Evolutionary conservation across 2,329 filamentous ascomycete species (phyloP), one percentile per base, ranked within the genome.

Genomic region (Aspergillus tanneri): DNA sequence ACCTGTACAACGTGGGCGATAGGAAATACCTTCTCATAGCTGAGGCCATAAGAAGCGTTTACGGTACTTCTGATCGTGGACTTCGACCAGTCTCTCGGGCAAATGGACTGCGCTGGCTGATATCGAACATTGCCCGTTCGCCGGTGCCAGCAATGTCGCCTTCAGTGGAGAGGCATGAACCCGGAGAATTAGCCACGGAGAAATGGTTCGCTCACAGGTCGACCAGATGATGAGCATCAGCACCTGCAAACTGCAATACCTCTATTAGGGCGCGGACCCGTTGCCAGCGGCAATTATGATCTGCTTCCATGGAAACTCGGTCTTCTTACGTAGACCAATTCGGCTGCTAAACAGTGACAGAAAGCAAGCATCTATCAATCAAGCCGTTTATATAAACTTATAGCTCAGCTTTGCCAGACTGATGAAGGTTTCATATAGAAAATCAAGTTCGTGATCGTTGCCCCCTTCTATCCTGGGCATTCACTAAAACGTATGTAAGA

Each of bases 221-320:
- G 46, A 48, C 16, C 39, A 48, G 24, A 48, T 39, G 3, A 30
- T 48, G 46, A 34, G 32, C 10, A 48, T 48, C 25, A 32, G n/a
- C 18, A 23, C 46, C 1, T 43, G 46, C 18, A 37, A 43, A 5
- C 38, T 48, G 14, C 39, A 18, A 10, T 48, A 38, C 18, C 32
- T 48, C 14, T 48, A 43, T n/a, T 39, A 48, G 14, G 46, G 46
- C 3, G 5, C 37, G 22, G 24, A 36, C 23, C 39, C 46, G 3
- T n/a, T 6, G 39, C 40, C 12, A 34, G n/a, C 1, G 40, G 25
- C 14, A 14, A 44, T 2, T 39, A 48, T 11, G 32, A 44, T 9
- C 5, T 32, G 1, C 14, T 48, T 22, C 46, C 40, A 7, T 44
- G 40, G 46, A 48, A 34, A 9, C 32, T 43, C 7, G 46, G 30